A percentile compares a stretch with the other conserved stretches of the same genome.
Evolutionary conservation across 768 basidiomycete genomes (phyloP).

Genomic region (Lactarius sp.): DNA sequence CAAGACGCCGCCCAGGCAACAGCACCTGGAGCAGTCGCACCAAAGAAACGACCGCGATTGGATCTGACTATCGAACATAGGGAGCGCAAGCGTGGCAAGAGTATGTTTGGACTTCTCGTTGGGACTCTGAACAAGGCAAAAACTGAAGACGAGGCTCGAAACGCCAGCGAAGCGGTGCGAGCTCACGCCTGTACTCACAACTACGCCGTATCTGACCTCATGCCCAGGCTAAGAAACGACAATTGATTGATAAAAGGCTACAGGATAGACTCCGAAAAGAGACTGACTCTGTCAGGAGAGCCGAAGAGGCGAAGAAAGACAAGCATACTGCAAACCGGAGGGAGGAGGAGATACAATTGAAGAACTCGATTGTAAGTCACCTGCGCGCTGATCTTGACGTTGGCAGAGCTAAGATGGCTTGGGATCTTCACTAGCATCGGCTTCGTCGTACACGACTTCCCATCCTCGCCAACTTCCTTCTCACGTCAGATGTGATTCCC

Average conservation of each 20-base stretch:
- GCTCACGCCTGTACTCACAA: neutral
- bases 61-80: conserved; percentile 53
- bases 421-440: conserved; percentile 49
- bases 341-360: conserved; percentile 78
- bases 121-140: conserved; percentile 86
- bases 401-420: neutral
- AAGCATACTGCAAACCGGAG: conserved; percentile 69
- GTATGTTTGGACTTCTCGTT: conserved; percentile 79
- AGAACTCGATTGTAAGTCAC: conserved; percentile 69
- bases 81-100: conserved; percentile 80
- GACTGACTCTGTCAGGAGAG: conserved; percentile 78
- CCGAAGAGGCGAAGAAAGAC: conserved; percentile 84
- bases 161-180: conserved; percentile 76
- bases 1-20: conserved; percentile 28
- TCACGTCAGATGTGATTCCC: conserved; percentile 66
- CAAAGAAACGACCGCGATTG: conserved; percentile 67
- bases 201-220: neutral
- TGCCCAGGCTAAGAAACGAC: conserved; percentile 73
- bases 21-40: conserved; percentile 29
- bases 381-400: neutral
- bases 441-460: conserved; percentile 68
- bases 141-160: conserved; percentile 79
- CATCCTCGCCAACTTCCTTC: conserved; percentile 65
- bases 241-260: conserved; percentile 77
- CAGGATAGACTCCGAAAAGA: conserved; percentile 82